Percentiles rank a stretch among this genome's conserved stretches.
These are phyloP conservation scores for Annona cherimola DNA, from an alignment of 164 flowering plant genomes.

Conservation along the genomic window DNA sequence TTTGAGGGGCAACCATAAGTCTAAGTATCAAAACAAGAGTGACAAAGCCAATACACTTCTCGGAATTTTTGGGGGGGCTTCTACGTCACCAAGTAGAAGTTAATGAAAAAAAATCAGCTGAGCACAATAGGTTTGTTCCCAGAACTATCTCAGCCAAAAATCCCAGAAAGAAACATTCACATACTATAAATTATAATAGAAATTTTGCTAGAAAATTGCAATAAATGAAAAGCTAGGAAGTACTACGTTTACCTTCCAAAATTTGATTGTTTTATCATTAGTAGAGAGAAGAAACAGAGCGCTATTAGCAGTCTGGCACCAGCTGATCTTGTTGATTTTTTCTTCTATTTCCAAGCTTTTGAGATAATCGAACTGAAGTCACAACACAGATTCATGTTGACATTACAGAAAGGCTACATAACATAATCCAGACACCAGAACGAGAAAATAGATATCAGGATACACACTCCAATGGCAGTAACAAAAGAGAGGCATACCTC, in stretches of 20 bases:
- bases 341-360: constrained; percentile 99
- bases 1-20: too few species aligned
- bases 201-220: not conserved
- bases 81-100: not conserved
- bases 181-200: not conserved
- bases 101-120: not conserved
- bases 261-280: constrained; percentile 94
- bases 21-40: too few species aligned
- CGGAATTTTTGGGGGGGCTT: too few species aligned
- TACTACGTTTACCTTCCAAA: constrained; percentile 67
- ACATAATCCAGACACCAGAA: constrained; percentile 2
- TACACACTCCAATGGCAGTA: not conserved
- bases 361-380: constrained; percentile 85
- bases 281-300: constrained; percentile 92
- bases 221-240: not conserved
- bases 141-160: not conserved
- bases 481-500: constrained; percentile 47
- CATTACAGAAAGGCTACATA: not conserved
- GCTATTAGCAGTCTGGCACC: constrained; percentile 96
- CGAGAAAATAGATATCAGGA: not conserved
- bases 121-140: not conserved
- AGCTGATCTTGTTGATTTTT: constrained; percentile 94
- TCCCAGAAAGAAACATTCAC: not conserved
- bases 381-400: constrained; percentile 5
- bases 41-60: too few species aligned